Conservation (phyloP, 2,329 filamentous ascomycete genomes). For the Neoascochyta sp. region DNA sequence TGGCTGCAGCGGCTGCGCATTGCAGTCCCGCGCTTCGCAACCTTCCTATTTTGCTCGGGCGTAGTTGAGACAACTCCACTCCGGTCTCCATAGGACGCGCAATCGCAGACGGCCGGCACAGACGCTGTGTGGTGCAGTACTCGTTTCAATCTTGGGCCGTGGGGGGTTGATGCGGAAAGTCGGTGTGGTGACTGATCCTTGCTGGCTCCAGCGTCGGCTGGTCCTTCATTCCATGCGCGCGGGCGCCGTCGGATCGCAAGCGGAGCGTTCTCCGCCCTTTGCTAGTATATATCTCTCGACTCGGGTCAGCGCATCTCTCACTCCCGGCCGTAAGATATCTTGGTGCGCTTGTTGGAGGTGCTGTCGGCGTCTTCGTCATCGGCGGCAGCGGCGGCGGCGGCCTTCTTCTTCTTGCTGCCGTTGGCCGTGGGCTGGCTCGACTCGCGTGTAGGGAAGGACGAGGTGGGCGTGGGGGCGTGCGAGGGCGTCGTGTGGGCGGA, state of each 20-base stretch:
- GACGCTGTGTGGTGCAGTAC: background rate
- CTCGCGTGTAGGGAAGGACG: slow-evolving; percentile 46
- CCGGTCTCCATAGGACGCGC: slow-evolving; percentile 25
- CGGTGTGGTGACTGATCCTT: no score
- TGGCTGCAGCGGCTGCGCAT: no score
- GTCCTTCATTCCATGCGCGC: no score
- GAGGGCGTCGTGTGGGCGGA: slow-evolving; percentile 43
- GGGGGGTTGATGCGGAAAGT: no score
- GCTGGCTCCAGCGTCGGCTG: no score
- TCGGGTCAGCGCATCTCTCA: slow-evolving; percentile 31
- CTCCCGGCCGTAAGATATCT: slow-evolving; percentile 50
- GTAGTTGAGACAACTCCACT: slow-evolving; percentile 11
- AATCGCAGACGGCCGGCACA: slow-evolving; percentile 13
- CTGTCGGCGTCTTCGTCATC: slow-evolving; percentile 47
- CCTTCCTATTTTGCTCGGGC: slow-evolving; percentile 18
- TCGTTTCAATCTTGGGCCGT: no score
- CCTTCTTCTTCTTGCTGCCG: slow-evolving; percentile 45
- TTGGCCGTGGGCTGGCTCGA: slow-evolving; percentile 44
- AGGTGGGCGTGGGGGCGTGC: slow-evolving; percentile 48
- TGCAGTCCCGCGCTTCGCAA: slow-evolving; percentile 10
- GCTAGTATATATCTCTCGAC: background rate
- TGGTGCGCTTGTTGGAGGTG: slow-evolving; percentile 46
- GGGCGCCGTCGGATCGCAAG: no score
- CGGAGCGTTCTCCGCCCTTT: no score
- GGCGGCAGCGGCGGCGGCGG: no score